Evolutionary conservation across 106 monocot genomes (phyloP), one percentile per base, ranked within the genome.

Genomic region (Agapanthus africanus): DNA sequence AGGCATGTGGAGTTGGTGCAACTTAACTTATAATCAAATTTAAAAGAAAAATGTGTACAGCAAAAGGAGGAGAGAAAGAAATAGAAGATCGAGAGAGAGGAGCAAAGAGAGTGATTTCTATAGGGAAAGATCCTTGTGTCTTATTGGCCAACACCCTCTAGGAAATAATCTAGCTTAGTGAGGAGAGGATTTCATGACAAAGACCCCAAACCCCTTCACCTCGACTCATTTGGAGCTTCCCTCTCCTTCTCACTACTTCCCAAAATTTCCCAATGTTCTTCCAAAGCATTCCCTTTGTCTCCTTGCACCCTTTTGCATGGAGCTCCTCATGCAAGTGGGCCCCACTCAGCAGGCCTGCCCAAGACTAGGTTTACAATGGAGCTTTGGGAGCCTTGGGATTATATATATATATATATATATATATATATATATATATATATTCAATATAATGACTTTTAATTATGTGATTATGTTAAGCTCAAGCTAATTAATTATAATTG

Each of bases 321-420:
- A 14, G 19, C 8, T 3, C 54, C 11, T 3, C n/a, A n/a, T 39
- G 9, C 23, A 47, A 47, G 25, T 41, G 41, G 40, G 66, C 26
- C 40, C 22, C 14, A 27, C 66, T 42, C 14, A 15, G 40, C 34
- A 44, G 61, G 72, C 72, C 72, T 59, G 72, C 72, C 61, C 30
- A 62, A 61, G 72, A n/a, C 42, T 31, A 31, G 32, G 46, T 34
- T 0, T 59, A 72, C 72, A 63, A 62, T 3, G 21, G 10, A 56
- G 26, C 21, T 22, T 19, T 0, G 22, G 4, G 7, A 26, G n/a
- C n/a, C n/a, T n/a, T n/a, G n/a, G n/a, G n/a, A n/a, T n/a, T n/a
- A n/a, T n/a, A n/a, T n/a, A n/a, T n/a, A n/a, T n/a, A n/a, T n/a
- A n/a, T n/a, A n/a, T n/a, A n/a, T n/a, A n/a, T n/a, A n/a, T n/a